Percentiles rank a stretch among this genome's conserved stretches.
Evolutionary conservation across 257 asterid species (phyloP).

Genomic region (Petrea volubilis): DNA sequence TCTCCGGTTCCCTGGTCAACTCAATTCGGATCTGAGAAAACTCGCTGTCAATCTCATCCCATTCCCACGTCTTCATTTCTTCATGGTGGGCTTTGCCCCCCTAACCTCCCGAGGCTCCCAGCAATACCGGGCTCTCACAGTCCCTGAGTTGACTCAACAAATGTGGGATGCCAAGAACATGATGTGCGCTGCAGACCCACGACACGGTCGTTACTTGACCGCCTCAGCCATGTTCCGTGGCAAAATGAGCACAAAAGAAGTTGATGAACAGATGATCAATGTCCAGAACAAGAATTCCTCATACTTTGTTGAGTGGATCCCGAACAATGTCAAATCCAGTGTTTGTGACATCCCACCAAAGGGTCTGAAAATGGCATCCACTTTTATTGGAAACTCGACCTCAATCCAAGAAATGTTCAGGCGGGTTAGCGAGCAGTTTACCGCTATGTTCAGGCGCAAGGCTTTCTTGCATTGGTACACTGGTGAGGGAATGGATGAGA

Average conservation of each 20-base stretch:
- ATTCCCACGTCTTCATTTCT: slow-evolving; percentile 62
- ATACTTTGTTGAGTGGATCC: slow-evolving; percentile 62
- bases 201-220: slow-evolving; percentile 53
- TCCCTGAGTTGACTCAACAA: slow-evolving; percentile 55
- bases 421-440: slow-evolving; percentile 50
- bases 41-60: slow-evolving; percentile 63
- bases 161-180: slow-evolving; percentile 70
- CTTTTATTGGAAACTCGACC: slow-evolving; percentile 50
- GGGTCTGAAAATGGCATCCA: slow-evolving; percentile 46
- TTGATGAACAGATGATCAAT: slow-evolving; percentile 58
- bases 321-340: slow-evolving; percentile 55
- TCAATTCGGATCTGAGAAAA: slow-evolving; percentile 57
- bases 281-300: slow-evolving; percentile 59
- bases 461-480: slow-evolving; percentile 50
- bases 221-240: slow-evolving; percentile 65
- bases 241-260: slow-evolving; percentile 62
- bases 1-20: slow-evolving; percentile 64
- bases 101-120: slow-evolving; percentile 58
- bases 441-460: slow-evolving; percentile 47
- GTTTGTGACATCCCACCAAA: slow-evolving; percentile 55
- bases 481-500: slow-evolving; percentile 45
- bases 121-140: slow-evolving; percentile 56
- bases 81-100: slow-evolving; percentile 63
- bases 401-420: slow-evolving; percentile 46
- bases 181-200: slow-evolving; percentile 61